Evolutionary conservation across 192 early-diverging fungal genomes (phyloP).

Genomic region (Fimicolochytrium jonesii): DNA sequence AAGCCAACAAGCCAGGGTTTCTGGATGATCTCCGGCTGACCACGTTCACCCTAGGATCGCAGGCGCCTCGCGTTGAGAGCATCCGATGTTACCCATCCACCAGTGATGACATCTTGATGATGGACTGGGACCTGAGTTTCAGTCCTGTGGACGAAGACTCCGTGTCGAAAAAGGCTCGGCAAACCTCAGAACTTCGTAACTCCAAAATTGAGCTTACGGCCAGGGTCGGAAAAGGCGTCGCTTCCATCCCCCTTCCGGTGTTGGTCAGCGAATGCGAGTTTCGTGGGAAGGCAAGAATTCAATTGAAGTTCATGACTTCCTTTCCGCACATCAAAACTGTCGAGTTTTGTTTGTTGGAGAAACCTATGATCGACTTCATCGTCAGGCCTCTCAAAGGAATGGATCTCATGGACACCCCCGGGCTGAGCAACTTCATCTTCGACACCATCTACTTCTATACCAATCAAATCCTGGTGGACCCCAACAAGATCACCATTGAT

Average conservation of each 20-base stretch:
- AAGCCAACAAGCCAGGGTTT: slow-evolving; percentile 71
- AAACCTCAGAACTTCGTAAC: slow-evolving; percentile 52
- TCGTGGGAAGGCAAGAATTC: slow-evolving; percentile 62
- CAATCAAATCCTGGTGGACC: slow-evolving; percentile 25
- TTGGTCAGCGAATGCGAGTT: slow-evolving; percentile 84
- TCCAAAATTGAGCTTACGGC: slow-evolving; percentile 84
- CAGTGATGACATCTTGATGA: slow-evolving; percentile 50
- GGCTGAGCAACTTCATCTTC: slow-evolving; percentile 64
- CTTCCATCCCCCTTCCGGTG: slow-evolving; percentile 80
- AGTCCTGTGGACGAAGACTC: slow-evolving; percentile 73
- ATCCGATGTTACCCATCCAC: slow-evolving; percentile 33
- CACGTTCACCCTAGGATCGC: slow-evolving; percentile 44
- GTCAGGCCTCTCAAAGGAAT: slow-evolving; percentile 73
- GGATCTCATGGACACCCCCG: slow-evolving; percentile 88
- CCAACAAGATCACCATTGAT: slow-evolving; percentile 75
- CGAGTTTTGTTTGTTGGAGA: slow-evolving; percentile 78
- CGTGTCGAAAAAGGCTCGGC: slow-evolving; percentile 23
- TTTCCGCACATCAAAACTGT: slow-evolving; percentile 86
- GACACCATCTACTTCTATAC: slow-evolving; percentile 24
- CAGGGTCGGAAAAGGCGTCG: slow-evolving; percentile 80
- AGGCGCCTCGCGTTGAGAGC: slow-evolving; percentile 42
- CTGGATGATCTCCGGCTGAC: slow-evolving; percentile 50
- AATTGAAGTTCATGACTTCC: slow-evolving; percentile 77
- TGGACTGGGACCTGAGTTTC: slow-evolving; percentile 90
- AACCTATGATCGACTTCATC: slow-evolving; percentile 83